phyloP scores from a whole-genome alignment of 2,329 filamentous ascomycete genomes.

The Graphilbum fragrans region DNA sequence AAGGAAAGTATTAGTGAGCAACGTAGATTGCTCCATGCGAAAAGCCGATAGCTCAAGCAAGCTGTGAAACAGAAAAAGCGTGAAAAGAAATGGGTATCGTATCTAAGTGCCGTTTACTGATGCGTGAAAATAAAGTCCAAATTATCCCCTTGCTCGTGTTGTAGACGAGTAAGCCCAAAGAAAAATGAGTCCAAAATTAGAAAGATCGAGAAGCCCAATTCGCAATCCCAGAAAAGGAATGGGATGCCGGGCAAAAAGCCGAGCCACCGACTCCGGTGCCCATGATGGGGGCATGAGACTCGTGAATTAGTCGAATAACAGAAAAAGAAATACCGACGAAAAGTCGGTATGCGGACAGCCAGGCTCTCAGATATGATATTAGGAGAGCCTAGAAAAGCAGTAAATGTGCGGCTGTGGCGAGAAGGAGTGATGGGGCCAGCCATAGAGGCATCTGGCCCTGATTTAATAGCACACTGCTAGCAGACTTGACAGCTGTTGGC shows the following conservation, averaged over 20 bases:
- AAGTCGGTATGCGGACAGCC: too few relatives aligned
- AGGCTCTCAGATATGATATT: too few relatives aligned
- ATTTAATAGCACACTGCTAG: background rate
- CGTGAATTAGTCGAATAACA: too few relatives aligned
- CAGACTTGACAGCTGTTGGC: slow-evolving; percentile 21
- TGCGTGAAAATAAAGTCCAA: background rate
- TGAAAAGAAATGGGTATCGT: slow-evolving; percentile 1
- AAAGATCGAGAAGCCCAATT: too few relatives aligned
- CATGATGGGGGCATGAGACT: too few relatives aligned
- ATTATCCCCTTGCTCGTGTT: background rate
- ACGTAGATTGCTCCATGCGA: background rate
- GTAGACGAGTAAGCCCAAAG: background rate
- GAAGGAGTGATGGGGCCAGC: slow-evolving; percentile 1
- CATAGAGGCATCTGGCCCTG: background rate
- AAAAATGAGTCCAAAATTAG: too few relatives aligned
- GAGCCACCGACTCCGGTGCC: too few relatives aligned
- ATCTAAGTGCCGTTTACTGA: slow-evolving; percentile 1
- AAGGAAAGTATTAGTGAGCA: background rate
- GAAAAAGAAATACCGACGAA: too few relatives aligned
- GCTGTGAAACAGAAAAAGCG: background rate
- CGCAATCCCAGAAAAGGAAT: too few relatives aligned
- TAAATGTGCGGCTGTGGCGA: background rate
- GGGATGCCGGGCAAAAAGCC: too few relatives aligned
- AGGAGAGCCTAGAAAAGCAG: background rate
- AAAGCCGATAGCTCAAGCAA: background rate